These are phyloP conservation scores for Lomentospora prolificans DNA, from an alignment of 2,329 filamentous ascomycete species.

Conservation along the genomic window DNA sequence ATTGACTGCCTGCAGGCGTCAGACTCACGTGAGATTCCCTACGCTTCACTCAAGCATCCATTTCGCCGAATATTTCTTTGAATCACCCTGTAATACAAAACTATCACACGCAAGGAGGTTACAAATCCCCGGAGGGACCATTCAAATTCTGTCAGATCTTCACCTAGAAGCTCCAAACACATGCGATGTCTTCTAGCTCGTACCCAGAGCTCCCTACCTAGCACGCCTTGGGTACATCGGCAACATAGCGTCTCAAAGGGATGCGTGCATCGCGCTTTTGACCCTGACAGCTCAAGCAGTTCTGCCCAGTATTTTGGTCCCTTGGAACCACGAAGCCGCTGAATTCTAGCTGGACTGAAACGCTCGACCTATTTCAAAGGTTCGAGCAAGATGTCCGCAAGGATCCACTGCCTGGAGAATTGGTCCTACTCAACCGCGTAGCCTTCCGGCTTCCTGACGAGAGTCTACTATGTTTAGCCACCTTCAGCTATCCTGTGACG, in stretches of 20 bases:
- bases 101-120: no score
- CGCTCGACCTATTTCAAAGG: conserved; percentile 17
- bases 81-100: no score
- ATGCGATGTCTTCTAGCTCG: conserved; percentile 41
- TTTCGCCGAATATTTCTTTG: no score
- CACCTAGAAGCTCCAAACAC: conserved; percentile 40
- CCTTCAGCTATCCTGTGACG: no score
- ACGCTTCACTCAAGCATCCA: no score
- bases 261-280: conserved; percentile 36
- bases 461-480: no score
- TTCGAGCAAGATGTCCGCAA: conserved; percentile 21
- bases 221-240: conserved; percentile 50
- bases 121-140: no score
- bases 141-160: conserved; percentile 47
- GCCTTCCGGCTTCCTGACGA: conserved; percentile 16
- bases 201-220: conserved; percentile 36
- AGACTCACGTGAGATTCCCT: no score
- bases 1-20: no score
- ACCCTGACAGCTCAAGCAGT: conserved; percentile 34
- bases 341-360: conserved; percentile 25
- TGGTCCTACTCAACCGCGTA: conserved; percentile 27
- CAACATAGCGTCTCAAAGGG: conserved; percentile 26
- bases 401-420: conserved; percentile 22
- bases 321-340: conserved; percentile 49
- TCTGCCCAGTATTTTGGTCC: conserved; percentile 40